These are phyloP conservation scores for Erysimum cheiranthoides DNA, from an alignment of 345 rosid species.

Conservation along the genomic window DNA sequence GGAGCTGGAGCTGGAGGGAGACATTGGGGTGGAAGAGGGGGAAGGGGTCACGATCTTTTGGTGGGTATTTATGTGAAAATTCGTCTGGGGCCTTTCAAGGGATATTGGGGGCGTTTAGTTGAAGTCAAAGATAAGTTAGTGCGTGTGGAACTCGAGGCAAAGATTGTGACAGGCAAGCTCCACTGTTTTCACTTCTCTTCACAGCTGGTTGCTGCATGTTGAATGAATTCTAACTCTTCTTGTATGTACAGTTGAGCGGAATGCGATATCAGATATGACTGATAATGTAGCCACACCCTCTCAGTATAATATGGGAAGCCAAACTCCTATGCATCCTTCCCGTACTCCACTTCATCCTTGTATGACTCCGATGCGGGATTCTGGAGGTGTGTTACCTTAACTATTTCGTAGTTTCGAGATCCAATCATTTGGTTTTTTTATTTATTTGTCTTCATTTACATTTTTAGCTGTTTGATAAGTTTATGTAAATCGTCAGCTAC, in stretches of 20 bases:
- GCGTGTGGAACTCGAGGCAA: slow-evolving; percentile 86
- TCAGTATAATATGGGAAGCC: slow-evolving; percentile 84
- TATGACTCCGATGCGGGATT: slow-evolving; percentile 89
- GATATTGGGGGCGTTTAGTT: slow-evolving; percentile 74
- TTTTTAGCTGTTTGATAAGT: slow-evolving; percentile 17
- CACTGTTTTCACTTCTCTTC: slow-evolving; percentile 21
- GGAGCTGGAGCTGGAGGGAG: slow-evolving; percentile 71
- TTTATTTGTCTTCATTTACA: neutral
- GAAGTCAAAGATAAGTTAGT: slow-evolving; percentile 74
- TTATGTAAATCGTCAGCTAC: slow-evolving; percentile 57
- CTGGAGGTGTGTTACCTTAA: slow-evolving; percentile 55
- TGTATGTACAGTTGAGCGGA: slow-evolving; percentile 73
- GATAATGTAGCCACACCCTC: slow-evolving; percentile 56
- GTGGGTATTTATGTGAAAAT: slow-evolving; percentile 71
- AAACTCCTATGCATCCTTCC: slow-evolving; percentile 89
- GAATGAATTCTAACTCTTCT: slow-evolving; percentile 30
- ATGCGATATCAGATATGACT: slow-evolving; percentile 55
- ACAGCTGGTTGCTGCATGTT: slow-evolving; percentile 29
- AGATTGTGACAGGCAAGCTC: slow-evolving; percentile 80
- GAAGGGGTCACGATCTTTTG: slow-evolving; percentile 57
- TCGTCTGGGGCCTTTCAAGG: slow-evolving; percentile 78
- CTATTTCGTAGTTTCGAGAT: neutral
- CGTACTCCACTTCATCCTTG: slow-evolving; percentile 86
- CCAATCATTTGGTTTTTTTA: neutral
- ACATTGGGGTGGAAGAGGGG: slow-evolving; percentile 74